phyloP scores from a whole-genome alignment of 2,329 filamentous ascomycete genomes.

The Apiospora hydei region DNA sequence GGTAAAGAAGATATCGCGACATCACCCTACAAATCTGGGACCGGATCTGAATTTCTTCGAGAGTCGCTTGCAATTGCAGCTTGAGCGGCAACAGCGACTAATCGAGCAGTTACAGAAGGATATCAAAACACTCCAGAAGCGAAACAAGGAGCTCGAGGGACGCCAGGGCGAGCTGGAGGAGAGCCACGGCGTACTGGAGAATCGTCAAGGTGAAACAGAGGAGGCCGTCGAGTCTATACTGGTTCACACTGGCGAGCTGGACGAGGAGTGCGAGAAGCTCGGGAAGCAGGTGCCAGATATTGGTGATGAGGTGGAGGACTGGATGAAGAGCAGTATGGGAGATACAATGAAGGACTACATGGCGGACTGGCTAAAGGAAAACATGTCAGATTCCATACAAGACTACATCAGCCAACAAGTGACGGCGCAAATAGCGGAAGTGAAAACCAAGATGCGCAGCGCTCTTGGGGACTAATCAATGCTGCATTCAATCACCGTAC shows the following conservation, averaged over 20 bases:
- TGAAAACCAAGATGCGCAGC: constrained; percentile 22
- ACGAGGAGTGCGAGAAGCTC: constrained; percentile 19
- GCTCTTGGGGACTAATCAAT: constrained; percentile 14
- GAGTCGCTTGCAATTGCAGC: neutral
- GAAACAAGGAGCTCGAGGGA: constrained; percentile 12
- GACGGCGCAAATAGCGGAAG: constrained; percentile 6
- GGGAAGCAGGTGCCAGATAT: constrained; percentile 13
- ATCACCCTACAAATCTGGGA: neutral
- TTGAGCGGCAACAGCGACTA: neutral
- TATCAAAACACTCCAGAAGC: neutral
- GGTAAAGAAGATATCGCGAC: neutral
- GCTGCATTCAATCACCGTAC: neutral
- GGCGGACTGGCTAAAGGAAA: constrained; percentile 20
- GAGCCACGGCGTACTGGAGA: neutral
- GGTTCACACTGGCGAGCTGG: constrained; percentile 19
- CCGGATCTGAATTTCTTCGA: neutral
- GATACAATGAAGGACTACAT: constrained; percentile 11
- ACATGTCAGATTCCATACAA: constrained; percentile 21
- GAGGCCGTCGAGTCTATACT: constrained; percentile 9
- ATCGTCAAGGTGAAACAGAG: neutral
- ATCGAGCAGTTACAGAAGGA: constrained; percentile 13
- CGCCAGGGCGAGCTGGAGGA: constrained; percentile 9
- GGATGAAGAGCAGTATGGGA: constrained; percentile 9
- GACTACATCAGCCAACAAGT: constrained; percentile 7
- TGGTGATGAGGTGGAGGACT: constrained; percentile 18